Percentiles rank a stretch among this genome's conserved stretches.
Evolutionary conservation across 2,329 filamentous ascomycete genomes (phyloP).

Genomic region (Diaporthe ilicicola): DNA sequence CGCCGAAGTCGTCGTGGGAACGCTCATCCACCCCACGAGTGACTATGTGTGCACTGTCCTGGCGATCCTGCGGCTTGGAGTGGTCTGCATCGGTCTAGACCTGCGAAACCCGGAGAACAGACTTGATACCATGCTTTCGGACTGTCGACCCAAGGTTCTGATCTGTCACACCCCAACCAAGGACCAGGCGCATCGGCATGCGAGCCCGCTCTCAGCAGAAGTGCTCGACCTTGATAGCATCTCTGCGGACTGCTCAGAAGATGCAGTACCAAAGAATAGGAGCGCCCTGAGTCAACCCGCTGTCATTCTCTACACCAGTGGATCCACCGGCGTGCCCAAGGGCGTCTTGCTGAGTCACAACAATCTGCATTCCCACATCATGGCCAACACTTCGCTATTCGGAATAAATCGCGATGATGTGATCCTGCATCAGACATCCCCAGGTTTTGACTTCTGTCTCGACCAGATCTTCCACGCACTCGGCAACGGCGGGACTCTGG

Average conservation of each 20-base stretch:
- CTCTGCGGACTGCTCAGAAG: neutral
- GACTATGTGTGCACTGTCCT: slow-evolving; percentile 45
- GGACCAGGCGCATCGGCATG: neutral
- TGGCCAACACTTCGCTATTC: slow-evolving; percentile 33
- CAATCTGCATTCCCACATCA: slow-evolving; percentile 41
- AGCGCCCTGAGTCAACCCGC: slow-evolving; percentile 31
- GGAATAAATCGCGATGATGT: slow-evolving; percentile 39
- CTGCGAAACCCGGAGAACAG: slow-evolving; percentile 35
- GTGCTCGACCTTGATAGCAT: neutral
- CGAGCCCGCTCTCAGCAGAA: neutral
- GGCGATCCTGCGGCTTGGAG: slow-evolving; percentile 49
- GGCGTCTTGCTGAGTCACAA: slow-evolving; percentile 47
- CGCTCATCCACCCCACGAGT: neutral
- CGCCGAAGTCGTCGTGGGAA: neutral
- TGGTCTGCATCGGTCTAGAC: slow-evolving; percentile 52
- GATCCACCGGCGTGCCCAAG: slow-evolving; percentile 49
- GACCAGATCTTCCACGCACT: slow-evolving; percentile 42
- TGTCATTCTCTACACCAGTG: slow-evolving; percentile 45
- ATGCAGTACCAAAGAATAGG: neutral
- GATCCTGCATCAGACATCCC: slow-evolving; percentile 45
- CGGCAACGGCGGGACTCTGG: slow-evolving; percentile 40
- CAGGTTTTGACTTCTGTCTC: slow-evolving; percentile 50
- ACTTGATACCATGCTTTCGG: neutral
- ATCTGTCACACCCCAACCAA: neutral
- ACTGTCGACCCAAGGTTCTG: neutral